Evolutionary conservation across 768 basidiomycete species (phyloP).

Genomic region (Pulveroboletus frians): DNA sequence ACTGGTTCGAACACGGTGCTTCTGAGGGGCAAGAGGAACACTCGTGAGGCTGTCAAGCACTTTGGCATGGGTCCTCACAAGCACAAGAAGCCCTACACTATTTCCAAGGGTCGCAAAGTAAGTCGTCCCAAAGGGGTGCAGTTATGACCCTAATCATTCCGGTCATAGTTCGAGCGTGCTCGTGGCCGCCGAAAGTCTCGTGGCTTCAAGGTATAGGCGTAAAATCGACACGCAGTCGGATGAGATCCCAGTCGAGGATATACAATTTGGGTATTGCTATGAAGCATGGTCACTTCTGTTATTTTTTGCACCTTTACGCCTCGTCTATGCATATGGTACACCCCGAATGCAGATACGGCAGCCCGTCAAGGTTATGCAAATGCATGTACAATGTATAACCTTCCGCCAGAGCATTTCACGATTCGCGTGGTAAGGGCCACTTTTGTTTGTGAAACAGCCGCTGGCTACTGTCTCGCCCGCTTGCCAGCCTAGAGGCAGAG

Average conservation of each 20-base stretch:
- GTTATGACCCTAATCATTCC: not conserved
- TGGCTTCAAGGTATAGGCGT: conserved; percentile 87
- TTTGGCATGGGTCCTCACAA: conserved; percentile 99
- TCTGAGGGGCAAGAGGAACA: conserved; percentile 87
- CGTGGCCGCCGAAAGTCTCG: conserved; percentile 99
- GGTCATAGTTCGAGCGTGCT: conserved; percentile 80
- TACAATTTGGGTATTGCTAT: conserved; percentile 31
- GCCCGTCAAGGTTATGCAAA: not conserved
- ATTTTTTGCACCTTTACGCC: conserved; percentile 20
- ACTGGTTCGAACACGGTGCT: conserved; percentile 94
- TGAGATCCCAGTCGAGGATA: conserved; percentile 24
- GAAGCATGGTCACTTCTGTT: conserved; percentile 18
- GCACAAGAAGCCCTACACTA: conserved; percentile 96
- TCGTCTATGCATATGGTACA: conserved; percentile 24
- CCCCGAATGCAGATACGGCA: conserved; percentile 4
- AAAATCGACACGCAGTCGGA: conserved; percentile 33
- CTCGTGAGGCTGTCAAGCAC: conserved; percentile 94
- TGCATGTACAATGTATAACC: not conserved
- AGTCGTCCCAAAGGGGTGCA: conserved; percentile 4
- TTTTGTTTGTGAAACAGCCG: not conserved
- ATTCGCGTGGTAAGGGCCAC: not conserved
- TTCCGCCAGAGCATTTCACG: not conserved
- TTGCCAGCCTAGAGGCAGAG: conserved; percentile 16
- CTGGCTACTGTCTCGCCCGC: conserved; percentile 14
- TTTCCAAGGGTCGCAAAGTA: conserved; percentile 94